Conservation (phyloP, 1,284 basidiomycete species). For the Cutaneotrichosporon sp. region DNA sequence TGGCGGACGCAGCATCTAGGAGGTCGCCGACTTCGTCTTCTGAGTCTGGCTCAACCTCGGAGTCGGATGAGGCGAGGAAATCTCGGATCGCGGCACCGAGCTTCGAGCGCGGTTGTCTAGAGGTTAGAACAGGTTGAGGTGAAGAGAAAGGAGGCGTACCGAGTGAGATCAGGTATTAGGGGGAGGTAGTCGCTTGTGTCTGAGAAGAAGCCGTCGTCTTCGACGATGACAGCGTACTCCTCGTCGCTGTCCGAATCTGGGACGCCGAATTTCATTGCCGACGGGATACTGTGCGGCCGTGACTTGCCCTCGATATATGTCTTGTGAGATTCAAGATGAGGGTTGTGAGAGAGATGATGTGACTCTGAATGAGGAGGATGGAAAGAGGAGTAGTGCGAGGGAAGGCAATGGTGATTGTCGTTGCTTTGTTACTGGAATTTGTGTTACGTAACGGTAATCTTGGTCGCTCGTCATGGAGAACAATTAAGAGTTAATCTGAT, state of each 20-base stretch:
- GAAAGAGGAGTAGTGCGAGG: too few relatives aligned
- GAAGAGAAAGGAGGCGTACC: not conserved
- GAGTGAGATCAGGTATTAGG: conserved; percentile 7
- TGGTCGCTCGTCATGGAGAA: too few relatives aligned
- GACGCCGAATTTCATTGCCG: conserved; percentile 29
- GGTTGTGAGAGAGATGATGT: too few relatives aligned
- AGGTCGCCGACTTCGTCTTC: conserved; percentile 33
- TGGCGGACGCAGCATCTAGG: not conserved
- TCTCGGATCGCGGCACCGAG: conserved; percentile 25
- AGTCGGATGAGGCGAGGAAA: conserved; percentile 21
- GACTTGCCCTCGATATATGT: not conserved
- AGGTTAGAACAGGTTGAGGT: not conserved
- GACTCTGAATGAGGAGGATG: too few relatives aligned
- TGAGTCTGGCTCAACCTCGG: conserved; percentile 23
- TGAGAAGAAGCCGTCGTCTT: conserved; percentile 15
- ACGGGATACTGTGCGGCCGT: not conserved
- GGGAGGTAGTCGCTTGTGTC: conserved; percentile 8
- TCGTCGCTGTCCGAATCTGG: conserved; percentile 27
- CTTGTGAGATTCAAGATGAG: not conserved
- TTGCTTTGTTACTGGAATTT: too few relatives aligned
- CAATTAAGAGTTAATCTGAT: too few relatives aligned
- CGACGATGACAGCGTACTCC: conserved; percentile 13
- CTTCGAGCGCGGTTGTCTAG: conserved; percentile 4
- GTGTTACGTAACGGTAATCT: too few relatives aligned
- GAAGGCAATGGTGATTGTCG: too few relatives aligned